Percentiles rank a stretch among this genome's conserved stretches.
phyloP scores from a whole-genome alignment of 352 stramenopile species.

The Pilasporangium apinafurcum region DNA sequence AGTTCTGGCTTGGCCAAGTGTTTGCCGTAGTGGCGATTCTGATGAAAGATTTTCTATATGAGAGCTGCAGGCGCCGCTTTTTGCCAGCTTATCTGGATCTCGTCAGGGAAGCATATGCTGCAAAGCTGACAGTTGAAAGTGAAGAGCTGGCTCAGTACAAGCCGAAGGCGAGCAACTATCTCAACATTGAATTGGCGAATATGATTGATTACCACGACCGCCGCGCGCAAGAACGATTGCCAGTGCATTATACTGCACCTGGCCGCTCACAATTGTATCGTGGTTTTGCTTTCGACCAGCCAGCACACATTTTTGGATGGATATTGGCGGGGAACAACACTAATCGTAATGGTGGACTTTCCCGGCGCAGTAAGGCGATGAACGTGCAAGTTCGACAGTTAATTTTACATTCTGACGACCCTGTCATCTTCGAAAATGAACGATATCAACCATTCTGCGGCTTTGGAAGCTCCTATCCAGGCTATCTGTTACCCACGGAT shows the following conservation, averaged over 20 bases:
- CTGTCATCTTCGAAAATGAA: conserved; percentile 84
- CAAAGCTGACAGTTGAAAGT: too few species aligned
- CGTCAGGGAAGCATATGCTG: conserved; percentile 39
- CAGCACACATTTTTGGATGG: conserved; percentile 71
- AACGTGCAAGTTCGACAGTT: conserved; percentile 55
- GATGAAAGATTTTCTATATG: conserved; percentile 67
- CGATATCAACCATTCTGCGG: conserved; percentile 82
- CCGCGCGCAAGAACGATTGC: conserved; percentile 47
- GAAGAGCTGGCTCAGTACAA: conserved; percentile 44
- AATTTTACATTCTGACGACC: conserved; percentile 67
- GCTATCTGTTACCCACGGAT: conserved; percentile 74
- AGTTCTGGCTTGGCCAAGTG: conserved; percentile 76
- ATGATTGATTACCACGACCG: conserved; percentile 82
- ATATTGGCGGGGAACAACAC: conserved; percentile 38
- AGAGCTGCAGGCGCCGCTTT: conserved; percentile 59
- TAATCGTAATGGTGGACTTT: conserved; percentile 21
- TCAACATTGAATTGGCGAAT: conserved; percentile 50
- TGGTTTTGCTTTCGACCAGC: conserved; percentile 82
- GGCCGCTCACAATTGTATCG: conserved; percentile 52
- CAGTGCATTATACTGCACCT: conserved; percentile 29
- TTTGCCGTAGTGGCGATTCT: conserved; percentile 62
- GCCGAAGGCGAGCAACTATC: conserved; percentile 44
- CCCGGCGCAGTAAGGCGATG: conserved; percentile 46
- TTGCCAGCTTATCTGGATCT: conserved; percentile 64
- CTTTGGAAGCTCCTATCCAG: conserved; percentile 77